Conservation (phyloP, 2,329 filamentous ascomycete genomes). For the Phyllosticta ampelicida region DNA sequence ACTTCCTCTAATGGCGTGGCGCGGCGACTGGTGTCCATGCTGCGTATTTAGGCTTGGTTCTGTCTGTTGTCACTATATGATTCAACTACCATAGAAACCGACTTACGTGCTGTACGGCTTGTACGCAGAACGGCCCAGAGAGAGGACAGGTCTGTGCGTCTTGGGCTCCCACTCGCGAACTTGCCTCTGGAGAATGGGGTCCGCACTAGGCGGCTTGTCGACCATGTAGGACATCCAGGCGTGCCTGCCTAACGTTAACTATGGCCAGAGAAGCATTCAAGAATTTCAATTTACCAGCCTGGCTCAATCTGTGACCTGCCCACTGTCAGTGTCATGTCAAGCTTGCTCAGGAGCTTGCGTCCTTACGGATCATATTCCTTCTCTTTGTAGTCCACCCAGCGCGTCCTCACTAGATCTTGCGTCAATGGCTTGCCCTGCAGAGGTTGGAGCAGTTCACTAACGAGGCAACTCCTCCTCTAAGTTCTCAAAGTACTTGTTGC, state of each 20-base stretch:
- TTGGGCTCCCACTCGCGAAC: conserved; percentile 65
- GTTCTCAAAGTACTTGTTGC: conserved; percentile 99
- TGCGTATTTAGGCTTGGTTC: conserved; percentile 39
- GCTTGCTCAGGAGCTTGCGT: not conserved
- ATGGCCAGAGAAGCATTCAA: not conserved
- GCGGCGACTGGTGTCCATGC: conserved; percentile 39
- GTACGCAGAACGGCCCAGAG: conserved; percentile 66
- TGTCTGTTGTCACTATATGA: conserved; percentile 17
- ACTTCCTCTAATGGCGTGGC: conserved; percentile 18
- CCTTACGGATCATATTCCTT: conserved; percentile 68
- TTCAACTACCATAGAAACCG: not conserved
- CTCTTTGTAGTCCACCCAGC: conserved; percentile 96
- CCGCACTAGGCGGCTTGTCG: conserved; percentile 71
- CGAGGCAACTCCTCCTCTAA: conserved; percentile 75
- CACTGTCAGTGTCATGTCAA: conserved; percentile 24
- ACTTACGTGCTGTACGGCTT: conserved; percentile 93
- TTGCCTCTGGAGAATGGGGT: conserved; percentile 58
- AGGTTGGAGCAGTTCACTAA: conserved; percentile 36
- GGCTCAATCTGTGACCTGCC: conserved; percentile 73
- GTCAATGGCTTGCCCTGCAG: conserved; percentile 12
- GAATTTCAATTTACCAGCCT: conserved; percentile 51
- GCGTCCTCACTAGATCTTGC: conserved; percentile 60
- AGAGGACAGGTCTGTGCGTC: conserved; percentile 64
- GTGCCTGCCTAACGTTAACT: conserved; percentile 44
- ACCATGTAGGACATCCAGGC: conserved; percentile 93